phyloP scores from a whole-genome alignment of 2,329 filamentous ascomycete genomes.

The Chaetomiaceae sp. region DNA sequence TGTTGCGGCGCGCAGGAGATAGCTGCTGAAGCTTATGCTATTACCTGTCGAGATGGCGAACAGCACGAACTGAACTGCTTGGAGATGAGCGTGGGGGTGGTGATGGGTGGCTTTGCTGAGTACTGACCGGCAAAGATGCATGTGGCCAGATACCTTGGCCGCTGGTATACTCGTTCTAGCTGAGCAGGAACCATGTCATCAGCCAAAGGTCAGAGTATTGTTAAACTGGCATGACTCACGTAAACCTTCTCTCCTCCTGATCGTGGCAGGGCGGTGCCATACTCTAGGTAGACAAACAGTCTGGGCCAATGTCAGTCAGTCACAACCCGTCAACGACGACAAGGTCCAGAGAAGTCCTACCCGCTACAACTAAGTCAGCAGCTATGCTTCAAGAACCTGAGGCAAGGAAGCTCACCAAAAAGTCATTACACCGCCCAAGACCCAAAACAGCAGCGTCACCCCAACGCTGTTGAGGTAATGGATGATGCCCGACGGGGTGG shows the following conservation, averaged over 20 bases:
- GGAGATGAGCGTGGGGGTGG: background rate
- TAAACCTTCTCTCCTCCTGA: conserved; percentile 40
- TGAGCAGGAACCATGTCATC: conserved; percentile 3
- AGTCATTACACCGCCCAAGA: conserved; percentile 43
- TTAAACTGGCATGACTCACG: conserved; percentile 31
- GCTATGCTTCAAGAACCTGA: background rate
- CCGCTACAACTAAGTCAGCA: conserved; percentile 19
- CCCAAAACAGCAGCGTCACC: conserved; percentile 45
- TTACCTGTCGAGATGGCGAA: conserved; percentile 36
- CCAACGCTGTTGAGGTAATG: conserved; percentile 42
- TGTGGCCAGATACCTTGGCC: conserved; percentile 33
- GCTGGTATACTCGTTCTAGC: conserved; percentile 33
- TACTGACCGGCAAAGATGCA: conserved; percentile 32
- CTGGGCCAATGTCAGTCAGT: conserved; percentile 12
- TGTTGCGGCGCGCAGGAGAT: conserved; percentile 31
- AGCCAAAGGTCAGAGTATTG: background rate
- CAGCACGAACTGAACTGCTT: conserved; percentile 33
- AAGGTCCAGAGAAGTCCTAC: conserved; percentile 11
- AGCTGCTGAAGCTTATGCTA: conserved; percentile 33
- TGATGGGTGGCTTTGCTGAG: background rate
- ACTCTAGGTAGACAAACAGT: conserved; percentile 43
- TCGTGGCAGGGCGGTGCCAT: conserved; percentile 44
- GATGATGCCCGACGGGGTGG: conserved; percentile 43
- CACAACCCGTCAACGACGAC: background rate
- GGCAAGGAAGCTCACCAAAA: conserved; percentile 36